Percentiles rank a stretch among this genome's conserved stretches.
Conservation (phyloP, 2,329 filamentous ascomycete genomes). For the Phyllosticta citribraziliensis region DNA sequence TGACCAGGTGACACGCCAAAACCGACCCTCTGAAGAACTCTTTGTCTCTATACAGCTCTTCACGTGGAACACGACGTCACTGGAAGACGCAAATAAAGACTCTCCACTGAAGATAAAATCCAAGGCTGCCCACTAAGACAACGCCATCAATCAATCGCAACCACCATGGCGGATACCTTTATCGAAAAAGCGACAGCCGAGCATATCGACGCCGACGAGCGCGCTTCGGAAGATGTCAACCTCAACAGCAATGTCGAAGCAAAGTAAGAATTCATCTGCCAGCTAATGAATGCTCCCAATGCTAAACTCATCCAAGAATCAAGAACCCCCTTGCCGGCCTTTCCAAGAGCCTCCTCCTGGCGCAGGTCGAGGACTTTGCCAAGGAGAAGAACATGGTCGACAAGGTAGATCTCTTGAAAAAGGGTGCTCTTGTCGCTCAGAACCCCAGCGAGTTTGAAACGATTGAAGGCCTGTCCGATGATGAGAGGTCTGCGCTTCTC, state of each 20-base stretch:
- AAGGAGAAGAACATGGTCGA: slow-evolving; percentile 48
- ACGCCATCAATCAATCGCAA: neutral
- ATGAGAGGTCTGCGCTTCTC: slow-evolving; percentile 50
- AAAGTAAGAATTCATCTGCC: slow-evolving; percentile 3
- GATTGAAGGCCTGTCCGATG: slow-evolving; percentile 50
- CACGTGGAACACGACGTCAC: neutral
- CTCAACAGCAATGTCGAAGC: slow-evolving; percentile 11
- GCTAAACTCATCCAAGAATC: slow-evolving; percentile 31
- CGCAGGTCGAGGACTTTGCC: slow-evolving; percentile 53
- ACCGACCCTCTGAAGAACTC: neutral
- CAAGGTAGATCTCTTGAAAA: slow-evolving; percentile 49
- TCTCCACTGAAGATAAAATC: neutral
- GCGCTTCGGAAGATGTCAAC: slow-evolving; percentile 7
- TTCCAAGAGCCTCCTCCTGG: slow-evolving; percentile 40
- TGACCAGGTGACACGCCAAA: neutral
- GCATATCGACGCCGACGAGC: slow-evolving; percentile 3
- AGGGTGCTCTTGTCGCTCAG: slow-evolving; percentile 66
- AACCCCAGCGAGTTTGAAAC: slow-evolving; percentile 54
- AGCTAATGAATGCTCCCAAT: neutral
- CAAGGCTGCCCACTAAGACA: neutral
- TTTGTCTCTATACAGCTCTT: neutral
- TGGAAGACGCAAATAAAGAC: neutral
- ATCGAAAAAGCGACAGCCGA: slow-evolving; percentile 2
- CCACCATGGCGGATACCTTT: slow-evolving; percentile 4
- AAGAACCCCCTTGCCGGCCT: slow-evolving; percentile 49